These are phyloP conservation scores for Arthrobotrys musiformis DNA, from an alignment of 2,329 filamentous ascomycete species.

Conservation along the genomic window DNA sequence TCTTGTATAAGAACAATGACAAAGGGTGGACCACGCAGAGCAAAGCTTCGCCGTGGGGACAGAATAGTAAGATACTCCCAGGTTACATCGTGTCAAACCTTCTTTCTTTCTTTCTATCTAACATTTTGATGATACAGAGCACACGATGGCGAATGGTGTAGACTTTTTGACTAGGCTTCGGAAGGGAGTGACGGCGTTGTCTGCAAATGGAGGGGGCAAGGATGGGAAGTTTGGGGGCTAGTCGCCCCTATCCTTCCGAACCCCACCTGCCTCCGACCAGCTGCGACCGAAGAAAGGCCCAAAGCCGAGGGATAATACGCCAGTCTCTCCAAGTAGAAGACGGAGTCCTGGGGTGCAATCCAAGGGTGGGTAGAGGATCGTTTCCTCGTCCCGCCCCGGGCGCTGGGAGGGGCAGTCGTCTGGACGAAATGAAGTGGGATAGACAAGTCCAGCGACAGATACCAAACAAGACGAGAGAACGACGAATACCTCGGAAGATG, in stretches of 20 bases:
- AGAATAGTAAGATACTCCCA: conserved; percentile 33
- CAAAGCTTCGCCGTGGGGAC: conserved; percentile 49
- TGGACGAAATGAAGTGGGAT: neutral
- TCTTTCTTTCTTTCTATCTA: no score
- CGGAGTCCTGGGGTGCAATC: neutral
- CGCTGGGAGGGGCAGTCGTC: neutral
- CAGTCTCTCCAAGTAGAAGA: neutral
- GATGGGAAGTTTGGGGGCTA: conserved; percentile 53
- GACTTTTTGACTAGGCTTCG: conserved; percentile 44
- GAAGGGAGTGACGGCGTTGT: conserved; percentile 24
- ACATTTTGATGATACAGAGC: conserved; percentile 19
- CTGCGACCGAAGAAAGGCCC: neutral
- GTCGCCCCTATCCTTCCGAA: neutral
- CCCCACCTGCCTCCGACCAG: neutral
- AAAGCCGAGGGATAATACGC: neutral
- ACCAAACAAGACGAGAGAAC: neutral
- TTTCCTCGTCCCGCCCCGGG: neutral
- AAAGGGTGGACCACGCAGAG: conserved; percentile 53
- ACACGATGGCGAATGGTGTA: conserved; percentile 42
- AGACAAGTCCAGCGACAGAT: neutral
- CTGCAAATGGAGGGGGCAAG: conserved; percentile 37
- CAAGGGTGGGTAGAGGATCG: neutral
- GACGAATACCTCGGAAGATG: neutral
- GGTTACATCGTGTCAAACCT: neutral
- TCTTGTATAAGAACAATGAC: conserved; percentile 42